phyloP scores from a whole-genome alignment of 1,139 yeast genomes.

The Debaryomyces sp. region DNA sequence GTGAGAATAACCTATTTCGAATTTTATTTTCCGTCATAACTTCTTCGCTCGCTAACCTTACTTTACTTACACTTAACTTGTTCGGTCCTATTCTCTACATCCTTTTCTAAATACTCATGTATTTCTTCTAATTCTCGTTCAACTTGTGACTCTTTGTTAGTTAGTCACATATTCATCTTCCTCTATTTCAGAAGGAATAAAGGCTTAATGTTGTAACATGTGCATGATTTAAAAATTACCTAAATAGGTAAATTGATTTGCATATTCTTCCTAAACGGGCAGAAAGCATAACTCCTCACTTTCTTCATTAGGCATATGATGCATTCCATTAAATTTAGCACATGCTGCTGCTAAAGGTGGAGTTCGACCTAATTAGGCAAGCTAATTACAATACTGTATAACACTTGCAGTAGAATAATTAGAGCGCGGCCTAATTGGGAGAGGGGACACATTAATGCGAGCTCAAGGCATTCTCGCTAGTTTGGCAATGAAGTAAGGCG shows the following conservation, averaged over 20 bases:
- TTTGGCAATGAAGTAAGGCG: neutral
- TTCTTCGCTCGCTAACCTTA: neutral
- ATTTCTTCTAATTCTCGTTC: neutral
- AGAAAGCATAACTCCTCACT: conserved; percentile 22
- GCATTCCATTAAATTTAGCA: neutral
- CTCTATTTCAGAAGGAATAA: neutral
- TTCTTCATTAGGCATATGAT: conserved; percentile 23
- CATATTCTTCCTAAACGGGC: conserved; percentile 23
- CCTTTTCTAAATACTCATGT: neutral
- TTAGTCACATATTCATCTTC: neutral
- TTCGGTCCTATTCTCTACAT: neutral
- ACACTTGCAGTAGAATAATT: neutral
- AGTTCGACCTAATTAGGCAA: conserved; percentile 6
- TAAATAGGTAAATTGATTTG: conserved; percentile 23
- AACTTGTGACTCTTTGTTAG: neutral
- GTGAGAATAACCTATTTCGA: neutral
- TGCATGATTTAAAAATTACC: conserved; percentile 15
- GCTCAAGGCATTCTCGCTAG: neutral
- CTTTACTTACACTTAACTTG: neutral
- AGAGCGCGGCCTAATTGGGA: conserved; percentile 2
- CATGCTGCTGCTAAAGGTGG: conserved; percentile 7
- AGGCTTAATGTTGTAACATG: neutral
- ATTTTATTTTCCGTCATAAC: neutral
- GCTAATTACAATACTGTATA: neutral
- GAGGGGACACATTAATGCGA: neutral